phyloP scores from a whole-genome alignment of 257 asterid species.

The Solanum chiquidenum region DNA sequence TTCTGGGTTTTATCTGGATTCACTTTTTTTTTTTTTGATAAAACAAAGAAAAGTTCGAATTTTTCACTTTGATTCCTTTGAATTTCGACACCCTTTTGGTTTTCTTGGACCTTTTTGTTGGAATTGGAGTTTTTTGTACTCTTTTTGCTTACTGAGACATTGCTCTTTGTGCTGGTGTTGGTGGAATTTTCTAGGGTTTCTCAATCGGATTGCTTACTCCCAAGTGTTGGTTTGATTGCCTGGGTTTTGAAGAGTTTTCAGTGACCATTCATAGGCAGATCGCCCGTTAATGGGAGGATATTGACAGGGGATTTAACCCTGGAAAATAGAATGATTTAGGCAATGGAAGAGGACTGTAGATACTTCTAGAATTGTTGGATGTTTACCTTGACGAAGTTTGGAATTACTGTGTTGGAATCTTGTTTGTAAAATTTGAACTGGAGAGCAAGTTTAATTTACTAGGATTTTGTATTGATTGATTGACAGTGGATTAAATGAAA shows the following conservation, averaged over 20 bases:
- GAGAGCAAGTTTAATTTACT: not conserved
- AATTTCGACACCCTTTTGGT: constrained; percentile 1
- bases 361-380: not conserved
- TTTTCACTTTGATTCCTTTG: not conserved
- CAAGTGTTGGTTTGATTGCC: not conserved
- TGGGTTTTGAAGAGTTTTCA: not conserved
- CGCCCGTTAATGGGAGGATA: not conserved
- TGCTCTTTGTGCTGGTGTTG: not conserved
- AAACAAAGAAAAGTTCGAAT: not conserved
- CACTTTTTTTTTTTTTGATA: not conserved
- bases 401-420: not conserved
- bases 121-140: not conserved
- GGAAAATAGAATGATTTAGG: not conserved
- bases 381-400: constrained; percentile 2
- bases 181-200: constrained; percentile 1
- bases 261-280: not conserved
- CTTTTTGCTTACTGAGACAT: not conserved
- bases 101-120: not conserved
- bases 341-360: constrained; percentile 26
- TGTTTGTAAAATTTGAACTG: not conserved
- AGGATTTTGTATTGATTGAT: not conserved
- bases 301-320: not conserved
- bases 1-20: not conserved
- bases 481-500: not conserved
- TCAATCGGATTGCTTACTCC: not conserved